These are phyloP conservation scores for Spiraea crenata DNA, from an alignment of 331 rosid species.

Conservation along the genomic window DNA sequence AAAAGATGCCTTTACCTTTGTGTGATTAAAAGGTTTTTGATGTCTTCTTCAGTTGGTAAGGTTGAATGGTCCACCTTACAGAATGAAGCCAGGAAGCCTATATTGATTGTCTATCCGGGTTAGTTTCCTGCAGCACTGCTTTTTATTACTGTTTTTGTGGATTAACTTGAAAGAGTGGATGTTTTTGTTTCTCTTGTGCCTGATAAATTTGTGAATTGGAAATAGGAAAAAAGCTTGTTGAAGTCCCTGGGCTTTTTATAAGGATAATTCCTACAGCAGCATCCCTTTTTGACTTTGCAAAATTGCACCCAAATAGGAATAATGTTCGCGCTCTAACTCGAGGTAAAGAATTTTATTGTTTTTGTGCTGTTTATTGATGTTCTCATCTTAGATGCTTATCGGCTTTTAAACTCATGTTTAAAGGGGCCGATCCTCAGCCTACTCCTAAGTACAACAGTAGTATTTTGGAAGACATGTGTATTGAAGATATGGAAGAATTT, in stretches of 20 bases:
- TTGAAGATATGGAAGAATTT: conserved; percentile 54
- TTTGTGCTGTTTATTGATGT: background rate
- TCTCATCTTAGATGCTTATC: conserved; percentile 19
- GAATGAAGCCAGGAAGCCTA: conserved; percentile 83
- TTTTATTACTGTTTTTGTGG: background rate
- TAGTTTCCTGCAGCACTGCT: conserved; percentile 11
- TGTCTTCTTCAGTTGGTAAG: conserved; percentile 50
- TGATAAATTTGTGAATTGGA: conserved; percentile 4
- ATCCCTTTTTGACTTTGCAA: conserved; percentile 53
- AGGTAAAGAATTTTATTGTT: conserved; percentile 39
- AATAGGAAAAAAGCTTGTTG: conserved; percentile 49
- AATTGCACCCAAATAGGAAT: conserved; percentile 63
- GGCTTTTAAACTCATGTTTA: conserved; percentile 10
- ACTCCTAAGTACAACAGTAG: conserved; percentile 89
- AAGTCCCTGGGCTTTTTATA: conserved; percentile 50
- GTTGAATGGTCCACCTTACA: conserved; percentile 86
- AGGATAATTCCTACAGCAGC: conserved; percentile 73
- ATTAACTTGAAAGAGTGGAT: background rate
- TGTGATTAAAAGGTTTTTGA: conserved; percentile 64
- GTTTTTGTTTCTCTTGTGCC: background rate
- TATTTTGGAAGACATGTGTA: conserved; percentile 84
- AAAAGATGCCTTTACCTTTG: conserved; percentile 87
- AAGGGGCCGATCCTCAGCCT: conserved; percentile 56
- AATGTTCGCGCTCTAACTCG: conserved; percentile 59
- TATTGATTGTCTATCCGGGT: conserved; percentile 75